Evolutionary conservation across 495 filamentous ascomycete genomes (phyloP).

Genomic region (Neurospora intermedia): DNA sequence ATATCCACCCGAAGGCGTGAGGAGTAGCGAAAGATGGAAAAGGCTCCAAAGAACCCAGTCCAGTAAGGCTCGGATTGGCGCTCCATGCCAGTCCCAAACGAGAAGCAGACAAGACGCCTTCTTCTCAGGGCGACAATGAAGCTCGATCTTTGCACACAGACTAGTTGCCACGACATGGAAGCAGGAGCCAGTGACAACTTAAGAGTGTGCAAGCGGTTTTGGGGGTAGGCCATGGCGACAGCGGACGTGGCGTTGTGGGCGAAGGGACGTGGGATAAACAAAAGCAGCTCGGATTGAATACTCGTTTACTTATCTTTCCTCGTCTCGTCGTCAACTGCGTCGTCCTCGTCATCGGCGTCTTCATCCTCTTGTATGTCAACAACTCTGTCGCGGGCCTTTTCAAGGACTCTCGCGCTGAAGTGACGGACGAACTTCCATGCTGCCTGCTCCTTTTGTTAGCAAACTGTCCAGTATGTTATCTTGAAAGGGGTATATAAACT

Average conservation of each 20-base stretch:
- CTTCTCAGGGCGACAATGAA: conserved; percentile 22
- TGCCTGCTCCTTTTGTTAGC: conserved; percentile 39
- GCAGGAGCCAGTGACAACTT: conserved; percentile 69
- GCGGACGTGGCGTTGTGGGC: not conserved
- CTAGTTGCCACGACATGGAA: conserved; percentile 79
- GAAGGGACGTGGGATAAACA: not conserved
- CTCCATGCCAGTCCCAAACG: conserved; percentile 10
- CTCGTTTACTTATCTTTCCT: conserved; percentile 15
- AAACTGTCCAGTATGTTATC: not conserved
- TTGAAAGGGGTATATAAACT: conserved; percentile 23
- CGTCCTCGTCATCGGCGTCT: conserved; percentile 56
- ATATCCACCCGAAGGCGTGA: not conserved
- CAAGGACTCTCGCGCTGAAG: conserved; percentile 56
- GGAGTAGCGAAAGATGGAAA: not conserved
- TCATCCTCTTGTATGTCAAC: conserved; percentile 70
- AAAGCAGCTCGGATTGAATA: not conserved
- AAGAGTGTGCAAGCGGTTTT: conserved; percentile 63
- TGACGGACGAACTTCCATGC: conserved; percentile 70
- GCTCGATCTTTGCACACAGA: conserved; percentile 84
- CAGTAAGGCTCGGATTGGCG: conserved; percentile 11
- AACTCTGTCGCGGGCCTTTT: conserved; percentile 66
- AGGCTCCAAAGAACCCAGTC: conserved; percentile 8
- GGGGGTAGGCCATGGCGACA: not conserved
- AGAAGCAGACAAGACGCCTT: conserved; percentile 33
- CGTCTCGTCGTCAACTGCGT: conserved; percentile 21